phyloP scores from a whole-genome alignment of 2,329 filamentous ascomycete species.

The Cercospora berteroae region DNA sequence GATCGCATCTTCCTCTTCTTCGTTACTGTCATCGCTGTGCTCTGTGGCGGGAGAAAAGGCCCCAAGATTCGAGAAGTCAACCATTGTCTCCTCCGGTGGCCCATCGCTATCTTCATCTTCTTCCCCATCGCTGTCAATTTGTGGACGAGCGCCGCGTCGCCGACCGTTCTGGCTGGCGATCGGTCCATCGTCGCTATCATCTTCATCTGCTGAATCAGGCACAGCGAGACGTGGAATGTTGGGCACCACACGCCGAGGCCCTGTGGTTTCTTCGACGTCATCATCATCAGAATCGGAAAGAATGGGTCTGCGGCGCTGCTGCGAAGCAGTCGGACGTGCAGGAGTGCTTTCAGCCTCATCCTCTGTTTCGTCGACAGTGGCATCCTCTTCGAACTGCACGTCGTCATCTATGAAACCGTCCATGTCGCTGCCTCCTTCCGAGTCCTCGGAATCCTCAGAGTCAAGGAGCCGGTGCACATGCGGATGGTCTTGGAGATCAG shows the following conservation, averaged over 20 bases:
- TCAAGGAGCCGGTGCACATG: not conserved
- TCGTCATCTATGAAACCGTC: constrained; percentile 23
- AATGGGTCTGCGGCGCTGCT: constrained; percentile 12
- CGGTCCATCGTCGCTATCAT: constrained; percentile 22
- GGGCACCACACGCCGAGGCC: constrained; percentile 5
- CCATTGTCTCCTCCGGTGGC: constrained; percentile 13
- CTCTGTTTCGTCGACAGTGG: constrained; percentile 17
- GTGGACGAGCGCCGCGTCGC: constrained; percentile 10
- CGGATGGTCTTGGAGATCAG: not conserved
- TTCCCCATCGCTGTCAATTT: constrained; percentile 18
- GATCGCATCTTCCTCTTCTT: constrained; percentile 1
- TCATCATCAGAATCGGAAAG: constrained; percentile 29
- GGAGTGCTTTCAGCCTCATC: constrained; percentile 24
- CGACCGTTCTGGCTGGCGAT: constrained; percentile 7
- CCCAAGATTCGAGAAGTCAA: constrained; percentile 16
- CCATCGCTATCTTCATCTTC: constrained; percentile 16
- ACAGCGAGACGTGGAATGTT: not conserved
- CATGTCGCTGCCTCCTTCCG: constrained; percentile 19
- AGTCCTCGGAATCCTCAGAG: constrained; percentile 13
- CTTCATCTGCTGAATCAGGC: constrained; percentile 18
- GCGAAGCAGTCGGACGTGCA: constrained; percentile 12
- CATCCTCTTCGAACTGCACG: constrained; percentile 11
- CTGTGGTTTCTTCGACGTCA: not conserved
- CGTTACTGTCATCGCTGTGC: constrained; percentile 6
- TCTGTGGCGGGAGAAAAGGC: constrained; percentile 14